Evolutionary conservation across 257 asterid species (phyloP).

Genomic region (Solanum medicagineum): DNA sequence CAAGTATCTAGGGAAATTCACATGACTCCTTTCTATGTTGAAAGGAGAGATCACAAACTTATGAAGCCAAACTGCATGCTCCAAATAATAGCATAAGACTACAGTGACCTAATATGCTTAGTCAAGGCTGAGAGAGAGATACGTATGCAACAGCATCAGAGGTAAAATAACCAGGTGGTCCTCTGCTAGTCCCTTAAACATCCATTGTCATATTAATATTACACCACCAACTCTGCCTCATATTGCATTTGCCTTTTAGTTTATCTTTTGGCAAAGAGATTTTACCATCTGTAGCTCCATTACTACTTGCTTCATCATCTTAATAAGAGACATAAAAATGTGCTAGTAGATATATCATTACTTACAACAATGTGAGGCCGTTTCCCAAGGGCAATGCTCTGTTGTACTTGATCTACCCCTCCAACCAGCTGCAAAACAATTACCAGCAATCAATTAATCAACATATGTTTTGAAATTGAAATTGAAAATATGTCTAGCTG

Average conservation of each 20-base stretch:
- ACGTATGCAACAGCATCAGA: background rate
- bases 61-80: background rate
- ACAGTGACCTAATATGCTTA: background rate
- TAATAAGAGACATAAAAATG: background rate
- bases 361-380: slow-evolving; percentile 88
- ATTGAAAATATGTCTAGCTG: background rate
- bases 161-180: background rate
- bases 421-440: slow-evolving; percentile 67
- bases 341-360: slow-evolving; percentile 1
- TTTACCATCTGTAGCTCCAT: background rate
- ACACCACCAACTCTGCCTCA: background rate
- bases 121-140: background rate
- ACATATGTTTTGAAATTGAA: too few species aligned
- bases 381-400: slow-evolving; percentile 64
- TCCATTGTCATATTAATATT: background rate
- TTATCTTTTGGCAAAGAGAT: background rate
- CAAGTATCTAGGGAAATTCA: background rate
- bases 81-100: background rate
- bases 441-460: background rate
- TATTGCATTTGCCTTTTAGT: background rate
- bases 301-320: background rate
- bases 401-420: slow-evolving; percentile 67
- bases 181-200: background rate
- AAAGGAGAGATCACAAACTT: background rate
- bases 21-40: background rate